phyloP scores from a whole-genome alignment of 805 yeast genomes.

The Zygotorulaspora sp. region DNA sequence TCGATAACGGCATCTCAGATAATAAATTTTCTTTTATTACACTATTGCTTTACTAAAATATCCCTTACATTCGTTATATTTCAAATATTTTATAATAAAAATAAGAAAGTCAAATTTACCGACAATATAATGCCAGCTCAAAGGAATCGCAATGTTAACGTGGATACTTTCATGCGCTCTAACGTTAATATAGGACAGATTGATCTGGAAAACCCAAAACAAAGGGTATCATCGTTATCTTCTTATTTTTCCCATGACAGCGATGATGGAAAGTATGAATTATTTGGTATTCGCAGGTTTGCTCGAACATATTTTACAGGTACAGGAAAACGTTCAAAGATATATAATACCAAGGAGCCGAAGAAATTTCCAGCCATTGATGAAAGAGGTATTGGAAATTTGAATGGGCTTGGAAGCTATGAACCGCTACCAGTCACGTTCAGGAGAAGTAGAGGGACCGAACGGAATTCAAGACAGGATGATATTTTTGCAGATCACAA shows the following conservation, averaged over 20 bases:
- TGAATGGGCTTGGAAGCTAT: background rate
- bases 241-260: constrained; percentile 13
- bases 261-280: constrained; percentile 14
- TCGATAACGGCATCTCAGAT: too few relatives aligned
- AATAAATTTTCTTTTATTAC: too few relatives aligned
- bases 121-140: constrained; percentile 5
- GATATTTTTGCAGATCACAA: too few relatives aligned
- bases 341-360: background rate
- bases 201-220: constrained; percentile 3
- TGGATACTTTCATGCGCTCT: constrained; percentile 4
- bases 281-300: constrained; percentile 30
- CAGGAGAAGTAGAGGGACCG: background rate
- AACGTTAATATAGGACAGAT: constrained; percentile 5
- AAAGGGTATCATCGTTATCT: constrained; percentile 14
- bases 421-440: background rate
- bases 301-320: constrained; percentile 25
- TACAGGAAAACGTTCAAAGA: constrained; percentile 8
- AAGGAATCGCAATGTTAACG: constrained; percentile 8
- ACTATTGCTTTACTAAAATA: too few relatives aligned
- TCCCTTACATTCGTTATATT: too few relatives aligned
- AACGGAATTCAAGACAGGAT: too few relatives aligned
- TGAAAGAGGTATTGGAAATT: background rate
- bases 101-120: constrained; percentile 1
- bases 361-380: background rate
- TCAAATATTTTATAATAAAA: too few relatives aligned